Percentiles rank a stretch among this genome's conserved stretches.
Conservation (phyloP, 2,329 filamentous ascomycete genomes). For the Aspergillus sp. region DNA sequence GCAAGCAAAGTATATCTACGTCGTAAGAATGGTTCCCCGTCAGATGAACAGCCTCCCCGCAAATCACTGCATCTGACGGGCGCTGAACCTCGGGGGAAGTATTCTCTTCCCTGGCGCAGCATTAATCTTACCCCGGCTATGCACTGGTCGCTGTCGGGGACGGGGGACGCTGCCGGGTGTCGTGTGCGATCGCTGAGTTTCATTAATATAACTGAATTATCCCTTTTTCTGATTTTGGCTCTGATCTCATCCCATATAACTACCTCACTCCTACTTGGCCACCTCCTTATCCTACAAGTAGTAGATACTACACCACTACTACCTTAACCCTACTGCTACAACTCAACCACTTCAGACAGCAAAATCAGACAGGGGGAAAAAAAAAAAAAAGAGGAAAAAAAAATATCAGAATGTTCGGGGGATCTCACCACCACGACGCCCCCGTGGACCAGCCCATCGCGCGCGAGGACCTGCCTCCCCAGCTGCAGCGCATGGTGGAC, state of each 20-base stretch:
- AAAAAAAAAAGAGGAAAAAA: neutral
- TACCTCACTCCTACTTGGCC: neutral
- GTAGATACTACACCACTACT: no score
- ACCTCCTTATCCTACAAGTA: no score
- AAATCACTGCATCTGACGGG: neutral
- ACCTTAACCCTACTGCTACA: no score
- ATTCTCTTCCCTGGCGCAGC: conserved; percentile 15
- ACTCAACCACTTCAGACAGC: neutral
- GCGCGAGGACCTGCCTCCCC: conserved; percentile 51
- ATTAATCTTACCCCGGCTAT: neutral
- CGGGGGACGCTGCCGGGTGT: no score
- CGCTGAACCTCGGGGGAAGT: conserved; percentile 23
- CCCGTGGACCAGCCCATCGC: conserved; percentile 39
- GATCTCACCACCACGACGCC: conserved; percentile 24
- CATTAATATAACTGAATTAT: neutral
- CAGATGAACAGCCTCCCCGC: neutral
- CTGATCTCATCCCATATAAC: neutral
- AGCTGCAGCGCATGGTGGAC: conserved; percentile 56
- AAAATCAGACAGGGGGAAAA: neutral
- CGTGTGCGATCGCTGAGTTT: neutral
- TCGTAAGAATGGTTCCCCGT: neutral
- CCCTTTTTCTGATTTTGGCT: neutral
- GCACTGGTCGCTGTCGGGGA: no score
- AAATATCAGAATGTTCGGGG: conserved; percentile 28
- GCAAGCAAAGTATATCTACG: no score